Conservation (phyloP, 1,139 yeast genomes). For the Blastobotrys aristatus region DNA sequence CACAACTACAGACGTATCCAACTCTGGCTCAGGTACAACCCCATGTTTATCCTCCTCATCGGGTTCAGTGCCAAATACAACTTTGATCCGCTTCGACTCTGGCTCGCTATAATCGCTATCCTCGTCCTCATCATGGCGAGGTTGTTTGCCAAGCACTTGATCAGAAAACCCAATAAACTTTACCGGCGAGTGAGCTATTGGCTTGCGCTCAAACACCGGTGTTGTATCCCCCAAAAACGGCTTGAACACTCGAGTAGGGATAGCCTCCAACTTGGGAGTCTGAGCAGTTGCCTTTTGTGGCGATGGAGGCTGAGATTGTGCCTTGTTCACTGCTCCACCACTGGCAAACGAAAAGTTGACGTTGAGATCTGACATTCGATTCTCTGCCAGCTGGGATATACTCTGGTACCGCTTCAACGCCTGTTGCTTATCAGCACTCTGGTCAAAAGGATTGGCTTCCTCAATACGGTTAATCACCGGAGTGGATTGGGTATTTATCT, state of each 20-base stretch:
- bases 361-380: constrained; percentile 11
- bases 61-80: neutral
- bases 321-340: neutral
- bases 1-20: neutral
- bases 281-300: neutral
- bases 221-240: neutral
- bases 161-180: constrained; percentile 15
- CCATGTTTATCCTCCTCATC: neutral
- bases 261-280: neutral
- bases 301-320: neutral
- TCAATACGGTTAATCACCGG: constrained; percentile 8
- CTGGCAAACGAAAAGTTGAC: constrained; percentile 19
- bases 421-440: constrained; percentile 3
- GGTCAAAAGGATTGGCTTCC: constrained; percentile 19
- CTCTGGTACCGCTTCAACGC: constrained; percentile 13
- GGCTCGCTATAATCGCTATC: neutral
- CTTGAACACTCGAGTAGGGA: neutral
- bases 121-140: neutral
- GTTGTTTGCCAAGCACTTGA: constrained; percentile 7
- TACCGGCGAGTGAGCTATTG: constrained; percentile 4
- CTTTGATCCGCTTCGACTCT: neutral
- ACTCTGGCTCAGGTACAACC: neutral
- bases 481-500: neutral
- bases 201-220: neutral
- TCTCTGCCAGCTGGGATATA: constrained; percentile 15